A percentile compares a stretch with the other conserved stretches of the same genome.
Conservation (phyloP, 148 eudicot species). For the Nepenthes mirabilis region DNA sequence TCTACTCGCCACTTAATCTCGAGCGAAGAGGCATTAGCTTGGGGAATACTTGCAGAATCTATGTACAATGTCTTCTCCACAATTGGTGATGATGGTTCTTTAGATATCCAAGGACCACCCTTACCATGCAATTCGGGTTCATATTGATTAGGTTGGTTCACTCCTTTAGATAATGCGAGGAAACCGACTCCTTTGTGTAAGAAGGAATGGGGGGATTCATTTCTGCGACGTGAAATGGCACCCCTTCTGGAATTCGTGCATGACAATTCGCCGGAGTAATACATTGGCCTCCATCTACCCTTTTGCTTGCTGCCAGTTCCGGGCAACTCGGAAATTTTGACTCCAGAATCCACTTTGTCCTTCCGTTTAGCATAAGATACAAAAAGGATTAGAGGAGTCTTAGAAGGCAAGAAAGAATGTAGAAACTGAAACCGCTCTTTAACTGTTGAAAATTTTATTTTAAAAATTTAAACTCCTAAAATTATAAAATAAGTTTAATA, state of each 20-base stretch:
- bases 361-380: slow-evolving; percentile 11
- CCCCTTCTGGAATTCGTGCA: slow-evolving; percentile 34
- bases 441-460: too few relatives aligned
- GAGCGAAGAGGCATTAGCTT: slow-evolving; percentile 15
- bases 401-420: neutral
- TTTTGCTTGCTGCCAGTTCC: slow-evolving; percentile 1
- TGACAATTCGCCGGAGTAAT: slow-evolving; percentile 47
- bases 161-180: slow-evolving; percentile 36
- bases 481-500: too few relatives aligned
- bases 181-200: slow-evolving; percentile 39
- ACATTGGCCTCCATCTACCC: slow-evolving; percentile 28
- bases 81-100: slow-evolving; percentile 15
- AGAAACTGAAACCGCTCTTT: too few relatives aligned
- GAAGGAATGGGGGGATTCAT: slow-evolving; percentile 43
- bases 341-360: slow-evolving; percentile 27
- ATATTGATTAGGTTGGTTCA: slow-evolving; percentile 19
- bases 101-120: slow-evolving; percentile 8
- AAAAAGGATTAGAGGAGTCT: neutral
- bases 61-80: slow-evolving; percentile 51
- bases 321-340: slow-evolving; percentile 39
- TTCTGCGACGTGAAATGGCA: slow-evolving; percentile 4
- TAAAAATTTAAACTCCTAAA: too few relatives aligned
- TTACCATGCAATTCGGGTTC: slow-evolving; percentile 8
- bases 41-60: slow-evolving; percentile 33
- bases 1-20: slow-evolving; percentile 15